phyloP scores from a whole-genome alignment of 2,329 filamentous ascomycete genomes.

The Penicillium paneum region DNA sequence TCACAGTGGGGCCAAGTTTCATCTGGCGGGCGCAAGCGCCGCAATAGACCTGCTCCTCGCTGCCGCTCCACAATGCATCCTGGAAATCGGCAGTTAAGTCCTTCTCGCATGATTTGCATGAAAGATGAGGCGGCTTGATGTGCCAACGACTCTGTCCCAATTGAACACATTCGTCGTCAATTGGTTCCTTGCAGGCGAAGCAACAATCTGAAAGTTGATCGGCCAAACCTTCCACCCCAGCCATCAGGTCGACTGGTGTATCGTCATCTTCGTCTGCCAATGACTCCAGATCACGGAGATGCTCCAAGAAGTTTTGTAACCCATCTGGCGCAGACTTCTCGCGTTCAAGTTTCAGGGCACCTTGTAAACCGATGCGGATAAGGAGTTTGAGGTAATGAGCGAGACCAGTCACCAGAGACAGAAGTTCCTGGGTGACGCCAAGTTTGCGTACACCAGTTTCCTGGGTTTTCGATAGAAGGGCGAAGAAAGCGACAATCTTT shows the following conservation, averaged over 20 bases:
- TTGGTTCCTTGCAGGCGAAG: constrained; percentile 73
- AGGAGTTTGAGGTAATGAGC: constrained; percentile 97
- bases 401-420: constrained; percentile 93
- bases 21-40: constrained; percentile 56
- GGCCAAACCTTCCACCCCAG: constrained; percentile 64
- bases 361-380: constrained; percentile 94
- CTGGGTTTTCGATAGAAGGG: constrained; percentile 88
- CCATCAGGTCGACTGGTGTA: constrained; percentile 60
- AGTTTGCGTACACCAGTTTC: constrained; percentile 86
- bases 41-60: constrained; percentile 70
- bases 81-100: constrained; percentile 67
- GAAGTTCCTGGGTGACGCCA: constrained; percentile 93
- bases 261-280: constrained; percentile 66
- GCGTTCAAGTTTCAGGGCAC: constrained; percentile 83
- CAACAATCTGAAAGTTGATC: constrained; percentile 83
- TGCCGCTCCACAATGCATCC: constrained; percentile 69
- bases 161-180: constrained; percentile 89
- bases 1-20: constrained; percentile 54
- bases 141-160: constrained; percentile 78
- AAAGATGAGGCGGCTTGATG: constrained; percentile 64
- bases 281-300: constrained; percentile 77
- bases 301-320: constrained; percentile 76
- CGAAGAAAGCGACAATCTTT: constrained; percentile 98
- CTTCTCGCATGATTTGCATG: constrained; percentile 66
- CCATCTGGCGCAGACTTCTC: constrained; percentile 72